Conservation (phyloP, 2,329 filamentous ascomycete genomes). For the Verticillium tricorpus region DNA sequence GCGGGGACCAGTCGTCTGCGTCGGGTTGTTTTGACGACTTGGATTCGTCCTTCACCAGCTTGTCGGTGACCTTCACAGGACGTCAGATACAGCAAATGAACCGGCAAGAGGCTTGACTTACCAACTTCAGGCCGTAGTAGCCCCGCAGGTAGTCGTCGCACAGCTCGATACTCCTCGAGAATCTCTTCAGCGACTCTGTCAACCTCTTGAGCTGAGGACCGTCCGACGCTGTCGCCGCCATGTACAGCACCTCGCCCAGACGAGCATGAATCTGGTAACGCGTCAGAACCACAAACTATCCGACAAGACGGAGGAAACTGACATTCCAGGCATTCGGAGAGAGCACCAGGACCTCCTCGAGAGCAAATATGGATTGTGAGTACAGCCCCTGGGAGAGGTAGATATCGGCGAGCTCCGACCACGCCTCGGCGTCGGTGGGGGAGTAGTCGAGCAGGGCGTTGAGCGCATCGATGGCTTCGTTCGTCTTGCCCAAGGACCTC, state of each 20-base stretch:
- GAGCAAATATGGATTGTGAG: slow-evolving; percentile 76
- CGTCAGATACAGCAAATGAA: slow-evolving; percentile 11
- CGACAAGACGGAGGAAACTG: slow-evolving; percentile 26
- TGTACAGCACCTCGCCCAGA: slow-evolving; percentile 76
- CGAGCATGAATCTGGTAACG: slow-evolving; percentile 72
- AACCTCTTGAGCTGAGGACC: slow-evolving; percentile 48
- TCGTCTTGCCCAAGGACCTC: slow-evolving; percentile 62
- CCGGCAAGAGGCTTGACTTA: slow-evolving; percentile 31
- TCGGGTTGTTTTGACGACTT: slow-evolving; percentile 43
- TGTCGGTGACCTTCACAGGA: slow-evolving; percentile 41
- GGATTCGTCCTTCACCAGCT: slow-evolving; percentile 38
- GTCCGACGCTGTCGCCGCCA: slow-evolving; percentile 51
- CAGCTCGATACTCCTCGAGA: slow-evolving; percentile 86
- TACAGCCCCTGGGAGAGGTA: slow-evolving; percentile 78
- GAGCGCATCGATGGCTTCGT: slow-evolving; percentile 72
- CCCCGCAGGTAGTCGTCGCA: slow-evolving; percentile 90
- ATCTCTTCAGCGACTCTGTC: slow-evolving; percentile 73
- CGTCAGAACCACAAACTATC: not conserved
- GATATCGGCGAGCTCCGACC: slow-evolving; percentile 85
- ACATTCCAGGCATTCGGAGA: slow-evolving; percentile 95
- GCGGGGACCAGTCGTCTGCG: slow-evolving; percentile 46
- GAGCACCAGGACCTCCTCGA: slow-evolving; percentile 86
- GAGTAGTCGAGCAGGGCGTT: slow-evolving; percentile 73
- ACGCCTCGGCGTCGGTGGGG: slow-evolving; percentile 88
- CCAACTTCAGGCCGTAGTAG: slow-evolving; percentile 85